A percentile compares a stretch with the other conserved stretches of the same genome.
phyloP scores from a whole-genome alignment of 805 yeast species.

The Lachancea nothofagi region DNA sequence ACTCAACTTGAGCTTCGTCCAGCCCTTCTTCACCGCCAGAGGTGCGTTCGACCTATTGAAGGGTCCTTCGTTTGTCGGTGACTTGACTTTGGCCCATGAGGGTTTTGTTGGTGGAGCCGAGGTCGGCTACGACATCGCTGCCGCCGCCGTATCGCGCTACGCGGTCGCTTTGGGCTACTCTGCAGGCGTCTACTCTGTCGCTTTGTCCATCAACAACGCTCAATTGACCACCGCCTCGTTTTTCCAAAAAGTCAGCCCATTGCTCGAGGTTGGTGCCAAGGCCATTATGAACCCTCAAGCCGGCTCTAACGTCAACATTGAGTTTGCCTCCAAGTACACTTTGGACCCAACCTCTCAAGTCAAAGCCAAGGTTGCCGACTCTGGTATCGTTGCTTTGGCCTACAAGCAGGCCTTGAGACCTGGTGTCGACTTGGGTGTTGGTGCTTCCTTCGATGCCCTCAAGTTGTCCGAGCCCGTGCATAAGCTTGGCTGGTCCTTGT shows the following conservation, averaged over 20 bases:
- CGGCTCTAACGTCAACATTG: slow-evolving; percentile 74
- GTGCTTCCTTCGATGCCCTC: slow-evolving; percentile 94
- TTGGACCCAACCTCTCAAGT: slow-evolving; percentile 85
- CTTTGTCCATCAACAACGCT: slow-evolving; percentile 71
- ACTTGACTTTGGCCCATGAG: slow-evolving; percentile 89
- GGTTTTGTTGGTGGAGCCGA: slow-evolving; percentile 97
- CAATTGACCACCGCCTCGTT: slow-evolving; percentile 90
- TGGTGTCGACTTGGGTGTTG: slow-evolving; percentile 94
- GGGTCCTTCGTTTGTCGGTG: slow-evolving; percentile 95
- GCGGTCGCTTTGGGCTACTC: slow-evolving; percentile 91
- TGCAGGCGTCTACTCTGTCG: slow-evolving; percentile 76
- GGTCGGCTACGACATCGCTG: slow-evolving; percentile 90
- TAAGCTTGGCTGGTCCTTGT: slow-evolving; percentile 92
- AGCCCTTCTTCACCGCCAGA: slow-evolving; percentile 89
- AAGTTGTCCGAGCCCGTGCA: slow-evolving; percentile 95
- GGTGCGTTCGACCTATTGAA: slow-evolving; percentile 91
- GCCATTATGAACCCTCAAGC: slow-evolving; percentile 88
- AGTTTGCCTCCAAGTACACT: slow-evolving; percentile 91
- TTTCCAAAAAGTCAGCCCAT: slow-evolving; percentile 90
- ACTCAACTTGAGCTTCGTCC: slow-evolving; percentile 84
- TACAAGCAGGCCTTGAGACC: slow-evolving; percentile 94
- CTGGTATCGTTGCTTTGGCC: slow-evolving; percentile 88
- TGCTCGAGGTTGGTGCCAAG: slow-evolving; percentile 96
- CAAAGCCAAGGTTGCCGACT: slow-evolving; percentile 95
- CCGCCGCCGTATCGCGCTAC: slow-evolving; percentile 90